Evolutionary conservation across 345 rosid genomes (phyloP), one percentile per base, ranked within the genome.

Genomic region (Citropsis articulata): DNA sequence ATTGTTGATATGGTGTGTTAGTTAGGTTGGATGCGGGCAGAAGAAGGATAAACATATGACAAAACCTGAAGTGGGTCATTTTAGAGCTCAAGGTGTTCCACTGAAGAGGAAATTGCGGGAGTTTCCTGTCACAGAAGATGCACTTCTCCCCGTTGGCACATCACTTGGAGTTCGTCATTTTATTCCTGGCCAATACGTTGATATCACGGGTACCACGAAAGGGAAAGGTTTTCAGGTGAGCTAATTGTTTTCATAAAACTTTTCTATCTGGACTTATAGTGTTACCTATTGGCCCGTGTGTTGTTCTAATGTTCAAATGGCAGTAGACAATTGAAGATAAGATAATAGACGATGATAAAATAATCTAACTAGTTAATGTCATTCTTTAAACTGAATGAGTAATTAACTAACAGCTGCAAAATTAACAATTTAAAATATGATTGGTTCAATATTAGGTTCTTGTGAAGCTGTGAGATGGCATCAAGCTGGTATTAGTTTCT

Each of bases 221-320:
- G 98, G 99, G 76, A 96, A 96, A 89, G 99, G 99, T 62, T 96
- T 94, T 83, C 94, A 90, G 98, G 99, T 94, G 53, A 76, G 53
- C 38, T 68, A 28, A 35, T 67, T 19, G 10, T 31, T 61, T 28
- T 31, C 48, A 57, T 73, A n/a, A 4, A 30, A 16, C 3, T 4
- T 1, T 74, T 59, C 31, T 5, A 2, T 57, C 13, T 7, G 57
- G 50, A 18, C 42, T 27, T 65, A 6, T 30, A 50, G 13, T 66
- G 30, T 60, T 73, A 33, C 76, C 72, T 57, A 12, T 66, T 65
- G n/a, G 18, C 53, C 3, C 9, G 16, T 35, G 4, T 75, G 4
- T 48, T 64, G 12, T 66, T 66, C 50, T 31, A n/a, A 48, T 55
- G n/a, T 10, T 9, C 24, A 31, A 9, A 13, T 75, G 30, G 62